Percentiles rank a stretch among this genome's conserved stretches.
Conservation (phyloP, 441 rosid genomes). For the Gossypium laxum region DNA sequence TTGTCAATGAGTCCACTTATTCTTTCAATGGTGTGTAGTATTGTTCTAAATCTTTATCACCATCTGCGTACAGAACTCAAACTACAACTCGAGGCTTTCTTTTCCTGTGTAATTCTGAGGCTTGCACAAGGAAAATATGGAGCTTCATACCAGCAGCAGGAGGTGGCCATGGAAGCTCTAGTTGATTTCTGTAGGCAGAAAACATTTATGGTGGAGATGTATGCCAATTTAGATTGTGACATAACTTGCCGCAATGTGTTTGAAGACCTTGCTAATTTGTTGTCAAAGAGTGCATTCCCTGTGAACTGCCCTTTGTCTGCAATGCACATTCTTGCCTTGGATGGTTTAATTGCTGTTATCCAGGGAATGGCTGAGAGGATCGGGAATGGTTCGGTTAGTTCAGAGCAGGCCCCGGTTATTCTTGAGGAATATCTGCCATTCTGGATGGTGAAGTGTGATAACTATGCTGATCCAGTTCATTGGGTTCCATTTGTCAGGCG, state of each 20-base stretch:
- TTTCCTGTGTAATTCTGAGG: conserved; percentile 66
- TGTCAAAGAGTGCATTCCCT: conserved; percentile 70
- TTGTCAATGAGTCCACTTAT: conserved; percentile 66
- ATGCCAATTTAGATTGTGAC: conserved; percentile 72
- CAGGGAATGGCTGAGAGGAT: conserved; percentile 81
- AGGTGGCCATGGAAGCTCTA: conserved; percentile 74
- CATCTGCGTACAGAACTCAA: conserved; percentile 60
- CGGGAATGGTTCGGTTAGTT: conserved; percentile 40
- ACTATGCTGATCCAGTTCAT: conserved; percentile 47
- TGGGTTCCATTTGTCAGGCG: conserved; percentile 71
- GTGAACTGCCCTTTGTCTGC: conserved; percentile 72
- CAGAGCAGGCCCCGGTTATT: conserved; percentile 49
- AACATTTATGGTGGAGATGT: conserved; percentile 74
- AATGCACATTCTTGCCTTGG: conserved; percentile 71
- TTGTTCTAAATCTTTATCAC: conserved; percentile 64
- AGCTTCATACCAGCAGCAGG: conserved; percentile 65
- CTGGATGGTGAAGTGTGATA: conserved; percentile 68
- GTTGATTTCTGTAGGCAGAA: conserved; percentile 71
- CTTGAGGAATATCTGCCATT: conserved; percentile 67
- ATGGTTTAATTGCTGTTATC: conserved; percentile 60
- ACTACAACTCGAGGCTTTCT: conserved; percentile 72
- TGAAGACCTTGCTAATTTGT: conserved; percentile 64
- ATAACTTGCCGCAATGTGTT: conserved; percentile 68
- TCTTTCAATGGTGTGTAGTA: conserved; percentile 67
- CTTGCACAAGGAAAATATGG: conserved; percentile 72